Percentiles rank a stretch among this genome's conserved stretches.
Evolutionary conservation across 352 stramenopile genomes (phyloP).

Genomic region (Elongisporangium prolatum): DNA sequence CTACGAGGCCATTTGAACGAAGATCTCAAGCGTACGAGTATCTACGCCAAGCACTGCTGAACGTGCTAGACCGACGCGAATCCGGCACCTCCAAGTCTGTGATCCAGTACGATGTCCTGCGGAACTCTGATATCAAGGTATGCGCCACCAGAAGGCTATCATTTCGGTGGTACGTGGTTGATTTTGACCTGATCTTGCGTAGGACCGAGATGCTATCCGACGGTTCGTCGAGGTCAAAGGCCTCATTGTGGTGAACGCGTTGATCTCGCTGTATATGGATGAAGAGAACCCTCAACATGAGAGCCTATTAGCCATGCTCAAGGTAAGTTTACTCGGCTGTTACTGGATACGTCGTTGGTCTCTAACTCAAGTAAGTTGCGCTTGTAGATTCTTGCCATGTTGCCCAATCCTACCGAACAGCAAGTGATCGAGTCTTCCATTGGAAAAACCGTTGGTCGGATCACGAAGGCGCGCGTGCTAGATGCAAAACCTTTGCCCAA

Average conservation of each 20-base stretch:
- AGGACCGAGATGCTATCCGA: constrained; percentile 55
- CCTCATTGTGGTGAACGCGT: constrained; percentile 51
- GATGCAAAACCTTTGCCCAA: constrained; percentile 37
- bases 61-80: constrained; percentile 47
- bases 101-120: constrained; percentile 55
- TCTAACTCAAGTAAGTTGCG: constrained; percentile 6
- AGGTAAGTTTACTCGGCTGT: neutral
- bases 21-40: constrained; percentile 52
- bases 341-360: neutral
- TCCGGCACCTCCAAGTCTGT: constrained; percentile 29
- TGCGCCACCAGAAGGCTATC: neutral
- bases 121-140: constrained; percentile 50
- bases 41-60: constrained; percentile 43
- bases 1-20: constrained; percentile 35
- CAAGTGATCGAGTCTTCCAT: constrained; percentile 59
- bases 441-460: constrained; percentile 51
- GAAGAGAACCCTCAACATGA: constrained; percentile 14
- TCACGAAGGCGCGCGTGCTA: constrained; percentile 37
- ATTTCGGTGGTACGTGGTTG: neutral
- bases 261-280: constrained; percentile 21
- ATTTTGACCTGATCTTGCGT: neutral
- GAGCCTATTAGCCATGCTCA: constrained; percentile 1
- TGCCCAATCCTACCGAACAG: constrained; percentile 44
- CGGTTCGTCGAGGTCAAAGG: constrained; percentile 58
- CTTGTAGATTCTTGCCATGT: constrained; percentile 62